These are phyloP conservation scores for Aspergillus nidulans DNA, from an alignment of 495 filamentous ascomycete genomes.

Conservation along the genomic window DNA sequence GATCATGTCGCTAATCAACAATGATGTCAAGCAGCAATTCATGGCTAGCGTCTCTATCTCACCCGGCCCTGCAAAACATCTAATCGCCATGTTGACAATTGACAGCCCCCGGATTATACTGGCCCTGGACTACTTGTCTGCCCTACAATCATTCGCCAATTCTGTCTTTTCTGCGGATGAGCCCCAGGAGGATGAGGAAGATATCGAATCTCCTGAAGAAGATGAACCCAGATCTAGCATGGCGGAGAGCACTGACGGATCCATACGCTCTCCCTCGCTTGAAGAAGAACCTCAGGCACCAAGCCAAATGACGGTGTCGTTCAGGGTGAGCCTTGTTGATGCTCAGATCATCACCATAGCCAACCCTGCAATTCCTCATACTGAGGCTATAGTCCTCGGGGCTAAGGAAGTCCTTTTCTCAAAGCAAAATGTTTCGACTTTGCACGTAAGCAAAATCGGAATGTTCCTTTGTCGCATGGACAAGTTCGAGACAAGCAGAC, in stretches of 20 bases:
- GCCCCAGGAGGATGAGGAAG: slow-evolving; percentile 51
- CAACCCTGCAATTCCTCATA: slow-evolving; percentile 81
- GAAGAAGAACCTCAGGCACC: slow-evolving; percentile 23
- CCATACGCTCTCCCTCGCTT: slow-evolving; percentile 18
- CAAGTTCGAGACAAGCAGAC: slow-evolving; percentile 76
- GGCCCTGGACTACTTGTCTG: slow-evolving; percentile 90
- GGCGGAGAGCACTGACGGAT: slow-evolving; percentile 28
- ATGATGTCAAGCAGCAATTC: slow-evolving; percentile 87
- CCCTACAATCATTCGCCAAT: slow-evolving; percentile 75
- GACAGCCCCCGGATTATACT: slow-evolving; percentile 95
- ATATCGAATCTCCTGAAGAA: slow-evolving; percentile 52
- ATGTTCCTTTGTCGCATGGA: slow-evolving; percentile 99
- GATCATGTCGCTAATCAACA: slow-evolving; percentile 96
- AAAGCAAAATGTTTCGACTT: slow-evolving; percentile 86
- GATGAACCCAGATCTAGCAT: slow-evolving; percentile 57
- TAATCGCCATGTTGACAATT: slow-evolving; percentile 90
- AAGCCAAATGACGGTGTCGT: slow-evolving; percentile 69
- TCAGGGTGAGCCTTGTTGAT: slow-evolving; percentile 89
- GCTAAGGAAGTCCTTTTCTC: slow-evolving; percentile 92
- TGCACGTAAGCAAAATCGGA: slow-evolving; percentile 87
- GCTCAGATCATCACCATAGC: slow-evolving; percentile 94
- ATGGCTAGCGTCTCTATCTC: slow-evolving; percentile 97
- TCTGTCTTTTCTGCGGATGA: slow-evolving; percentile 61
- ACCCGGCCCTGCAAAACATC: slow-evolving; percentile 71
- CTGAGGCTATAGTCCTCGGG: slow-evolving; percentile 91